Evolutionary conservation across 768 basidiomycete species (phyloP).

Genomic region (Tricholoma hemisulphureum): DNA sequence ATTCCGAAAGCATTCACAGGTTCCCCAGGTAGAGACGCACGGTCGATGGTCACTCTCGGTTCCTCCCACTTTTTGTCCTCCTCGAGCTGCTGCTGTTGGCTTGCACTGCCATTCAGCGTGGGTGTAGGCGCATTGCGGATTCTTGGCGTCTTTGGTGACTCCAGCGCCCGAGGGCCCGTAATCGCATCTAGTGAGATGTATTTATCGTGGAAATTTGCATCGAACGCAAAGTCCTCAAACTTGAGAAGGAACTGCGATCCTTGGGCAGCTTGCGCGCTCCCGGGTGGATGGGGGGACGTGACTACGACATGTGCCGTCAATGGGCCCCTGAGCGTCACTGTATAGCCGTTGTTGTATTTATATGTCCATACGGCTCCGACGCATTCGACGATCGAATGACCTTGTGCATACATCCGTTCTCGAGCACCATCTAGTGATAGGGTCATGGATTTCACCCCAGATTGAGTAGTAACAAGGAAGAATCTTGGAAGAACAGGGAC

Average conservation of each 20-base stretch:
- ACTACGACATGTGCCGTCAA: constrained; percentile 63
- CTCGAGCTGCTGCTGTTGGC: constrained; percentile 31
- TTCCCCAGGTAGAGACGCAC: constrained; percentile 70
- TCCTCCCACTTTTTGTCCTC: constrained; percentile 69
- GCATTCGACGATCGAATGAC: constrained; percentile 66
- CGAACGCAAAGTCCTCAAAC: constrained; percentile 74
- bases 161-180: constrained; percentile 44
- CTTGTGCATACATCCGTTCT: constrained; percentile 51
- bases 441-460: constrained; percentile 82
- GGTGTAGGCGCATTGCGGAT: constrained; percentile 23
- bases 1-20: constrained; percentile 89
- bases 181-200: constrained; percentile 67
- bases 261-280: constrained; percentile 24
- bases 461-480: constrained; percentile 80
- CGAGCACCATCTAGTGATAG: constrained; percentile 76
- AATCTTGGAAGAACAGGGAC: constrained; percentile 79
- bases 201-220: constrained; percentile 72
- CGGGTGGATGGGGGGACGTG: constrained; percentile 29
- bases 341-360: constrained; percentile 76
- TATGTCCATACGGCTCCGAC: constrained; percentile 78
- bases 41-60: constrained; percentile 56
- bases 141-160: constrained; percentile 40
- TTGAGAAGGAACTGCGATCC: constrained; percentile 43
- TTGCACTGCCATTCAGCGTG: constrained; percentile 24
- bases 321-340: constrained; percentile 72